A percentile compares a stretch with the other conserved stretches of the same genome.
Conservation (phyloP, 208 protist species). For the Phytomonas sp. region DNA sequence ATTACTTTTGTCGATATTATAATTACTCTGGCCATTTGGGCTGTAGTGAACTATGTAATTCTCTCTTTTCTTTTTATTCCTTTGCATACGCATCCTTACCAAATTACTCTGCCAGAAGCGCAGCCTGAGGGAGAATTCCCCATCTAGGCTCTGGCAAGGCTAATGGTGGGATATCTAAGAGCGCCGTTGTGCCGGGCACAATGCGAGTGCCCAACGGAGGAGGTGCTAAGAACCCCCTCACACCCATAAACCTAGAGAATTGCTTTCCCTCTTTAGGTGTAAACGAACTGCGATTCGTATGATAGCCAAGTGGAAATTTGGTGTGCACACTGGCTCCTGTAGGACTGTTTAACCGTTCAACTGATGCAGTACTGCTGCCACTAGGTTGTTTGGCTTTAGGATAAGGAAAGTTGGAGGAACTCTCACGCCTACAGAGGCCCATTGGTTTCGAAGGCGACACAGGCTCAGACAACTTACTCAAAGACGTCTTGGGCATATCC, state of each 20-base stretch:
- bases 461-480: neutral
- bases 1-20: neutral
- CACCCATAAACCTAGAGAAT: slow-evolving; percentile 18
- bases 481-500: neutral
- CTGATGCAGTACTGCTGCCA: neutral
- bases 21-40: neutral
- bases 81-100: neutral
- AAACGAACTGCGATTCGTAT: neutral
- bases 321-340: neutral
- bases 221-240: slow-evolving; percentile 26
- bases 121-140: slow-evolving; percentile 21
- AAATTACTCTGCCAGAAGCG: slow-evolving; percentile 1
- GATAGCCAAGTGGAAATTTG: neutral
- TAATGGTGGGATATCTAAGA: slow-evolving; percentile 22
- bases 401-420: neutral
- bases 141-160: slow-evolving; percentile 27
- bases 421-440: neutral
- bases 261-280: neutral
- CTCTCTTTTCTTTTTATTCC: neutral
- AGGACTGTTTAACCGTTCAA: neutral
- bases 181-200: slow-evolving; percentile 17
- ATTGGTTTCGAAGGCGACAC: neutral
- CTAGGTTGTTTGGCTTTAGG: neutral
- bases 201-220: slow-evolving; percentile 29
- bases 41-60: neutral